phyloP scores from a whole-genome alignment of 129 eudicot species.

The Escallonia herrerae region DNA sequence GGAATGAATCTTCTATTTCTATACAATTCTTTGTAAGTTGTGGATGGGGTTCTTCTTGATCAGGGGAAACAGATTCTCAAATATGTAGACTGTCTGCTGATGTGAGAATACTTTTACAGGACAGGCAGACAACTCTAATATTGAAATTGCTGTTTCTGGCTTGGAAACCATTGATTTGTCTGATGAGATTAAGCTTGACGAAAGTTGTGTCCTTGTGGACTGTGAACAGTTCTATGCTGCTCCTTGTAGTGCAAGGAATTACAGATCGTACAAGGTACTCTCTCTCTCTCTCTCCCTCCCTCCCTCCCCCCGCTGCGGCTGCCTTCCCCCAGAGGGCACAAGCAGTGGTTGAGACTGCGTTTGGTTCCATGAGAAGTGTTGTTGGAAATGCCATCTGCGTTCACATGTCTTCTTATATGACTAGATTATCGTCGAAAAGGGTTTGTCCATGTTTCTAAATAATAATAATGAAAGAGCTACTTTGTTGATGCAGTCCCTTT shows the following conservation, averaged over 20 bases:
- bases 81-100: neutral
- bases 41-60: no score
- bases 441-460: no score
- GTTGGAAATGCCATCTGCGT: neutral
- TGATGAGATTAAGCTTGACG: conserved; percentile 21
- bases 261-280: conserved; percentile 55
- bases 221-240: neutral
- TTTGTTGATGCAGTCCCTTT: no score
- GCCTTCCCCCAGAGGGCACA: neutral
- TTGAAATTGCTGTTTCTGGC: conserved; percentile 17
- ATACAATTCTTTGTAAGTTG: no score
- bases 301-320: neutral
- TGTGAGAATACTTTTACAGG: conserved; percentile 22
- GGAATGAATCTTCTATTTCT: no score
- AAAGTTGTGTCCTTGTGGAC: conserved; percentile 21
- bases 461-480: no score
- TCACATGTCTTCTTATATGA: neutral
- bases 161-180: conserved; percentile 36
- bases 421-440: no score
- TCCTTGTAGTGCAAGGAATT: conserved; percentile 17
- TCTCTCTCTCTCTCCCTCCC: conserved; percentile 1
- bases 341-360: neutral
- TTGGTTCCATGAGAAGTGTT: neutral
- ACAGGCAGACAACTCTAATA: conserved; percentile 8
- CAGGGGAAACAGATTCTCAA: no score